Base-by-base conservation (phyloP, 2,329 filamentous ascomycete species). In the Colletotrichum sp. region DNA sequence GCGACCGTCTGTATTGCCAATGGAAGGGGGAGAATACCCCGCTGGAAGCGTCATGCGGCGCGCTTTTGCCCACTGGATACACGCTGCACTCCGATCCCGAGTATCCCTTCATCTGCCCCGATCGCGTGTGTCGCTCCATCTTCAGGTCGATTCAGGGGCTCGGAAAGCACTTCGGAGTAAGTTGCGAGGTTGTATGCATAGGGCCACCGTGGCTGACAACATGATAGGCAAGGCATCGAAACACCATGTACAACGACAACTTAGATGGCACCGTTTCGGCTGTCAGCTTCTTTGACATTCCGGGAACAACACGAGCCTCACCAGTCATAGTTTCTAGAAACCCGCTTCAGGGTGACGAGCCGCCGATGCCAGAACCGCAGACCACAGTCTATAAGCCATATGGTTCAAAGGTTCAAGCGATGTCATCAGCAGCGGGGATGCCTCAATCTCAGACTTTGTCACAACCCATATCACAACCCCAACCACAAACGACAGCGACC, bases 221-320 rank as follows among this genome's bases (percentile, higher is more conserved):
- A 78, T 28, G 48, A 65, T 52, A 81, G 79, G 18, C n/a, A 57
- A 39, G 71, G 43, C 71, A 83, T 69, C 72, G 72, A 39, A 72
- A 66, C n/a, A 57, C 21, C 1, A 65, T 75, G 10, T 81, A 86
- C 61, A 86, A 87, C 32, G 86, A 87, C 68, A 87, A 87, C 32
- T 78, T 79, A 4, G 86, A 87, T 12, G 86, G 86, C 4, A 87
- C 85, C 0, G 67, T 87, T 12, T 81, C 83, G 18, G 75, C 81
- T 12, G 55, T 85, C 4, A 79, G 79, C 12, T 57, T 55, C 28
- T 75, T 77, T 16, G 43, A 52, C 14, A 74, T 60, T 59, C 52
- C 26, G 16, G 28, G 7, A 4, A 55, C 52, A 7, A 34, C 61
- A n/a, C 36, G 21, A 16, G 39, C 60, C 28, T 74, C 73, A 12